phyloP scores from a whole-genome alignment of 2,329 filamentous ascomycete genomes.

The Exophiala viscosa region DNA sequence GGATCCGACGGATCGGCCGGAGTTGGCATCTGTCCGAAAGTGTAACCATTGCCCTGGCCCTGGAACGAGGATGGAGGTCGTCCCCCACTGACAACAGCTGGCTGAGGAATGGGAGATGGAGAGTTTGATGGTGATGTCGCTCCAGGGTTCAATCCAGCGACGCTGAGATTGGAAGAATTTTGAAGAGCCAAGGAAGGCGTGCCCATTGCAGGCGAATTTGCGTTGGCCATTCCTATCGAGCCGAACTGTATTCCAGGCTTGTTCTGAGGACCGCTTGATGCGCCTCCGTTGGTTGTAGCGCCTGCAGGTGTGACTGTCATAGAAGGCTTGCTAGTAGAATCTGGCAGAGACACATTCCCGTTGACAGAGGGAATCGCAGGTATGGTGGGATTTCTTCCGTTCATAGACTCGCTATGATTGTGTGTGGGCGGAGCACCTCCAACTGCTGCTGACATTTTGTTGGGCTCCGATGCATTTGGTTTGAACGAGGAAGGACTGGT shows the following conservation, averaged over 20 bases:
- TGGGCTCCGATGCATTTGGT: constrained; percentile 30
- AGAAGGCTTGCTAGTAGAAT: constrained; percentile 81
- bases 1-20: constrained; percentile 68
- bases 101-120: constrained; percentile 89
- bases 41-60: constrained; percentile 66
- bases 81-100: constrained; percentile 75
- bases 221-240: constrained; percentile 64
- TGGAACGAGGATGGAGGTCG: constrained; percentile 73
- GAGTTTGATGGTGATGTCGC: constrained; percentile 81
- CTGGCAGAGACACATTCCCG: constrained; percentile 56
- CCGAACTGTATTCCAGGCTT: constrained; percentile 56
- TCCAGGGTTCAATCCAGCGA: constrained; percentile 56
- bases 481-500: constrained; percentile 16
- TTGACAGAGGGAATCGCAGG: constrained; percentile 63
- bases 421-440: constrained; percentile 28
- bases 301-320: constrained; percentile 87
- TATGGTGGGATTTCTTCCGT: constrained; percentile 47
- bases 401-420: constrained; percentile 27
- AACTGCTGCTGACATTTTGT: constrained; percentile 31
- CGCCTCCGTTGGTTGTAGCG: constrained; percentile 73
- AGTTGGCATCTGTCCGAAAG: constrained; percentile 65
- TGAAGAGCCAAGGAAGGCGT: constrained; percentile 34
- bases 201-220: constrained; percentile 50
- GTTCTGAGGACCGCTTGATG: constrained; percentile 48
- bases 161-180: constrained; percentile 23